phyloP scores from a whole-genome alignment of 2,329 filamentous ascomycete species.

The Beauveria pseudobassiana region DNA sequence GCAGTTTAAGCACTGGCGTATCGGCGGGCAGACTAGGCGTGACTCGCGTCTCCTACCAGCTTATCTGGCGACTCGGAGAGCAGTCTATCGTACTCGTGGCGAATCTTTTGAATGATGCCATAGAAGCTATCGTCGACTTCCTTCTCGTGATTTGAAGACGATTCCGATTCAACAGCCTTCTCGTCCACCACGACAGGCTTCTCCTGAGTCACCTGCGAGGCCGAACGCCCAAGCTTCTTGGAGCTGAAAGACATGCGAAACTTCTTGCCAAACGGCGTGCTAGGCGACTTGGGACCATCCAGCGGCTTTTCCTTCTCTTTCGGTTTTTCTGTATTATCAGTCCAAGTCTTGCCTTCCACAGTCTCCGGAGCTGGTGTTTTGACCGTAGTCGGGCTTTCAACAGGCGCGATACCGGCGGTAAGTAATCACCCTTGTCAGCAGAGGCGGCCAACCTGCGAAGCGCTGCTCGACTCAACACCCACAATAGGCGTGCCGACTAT shows the following conservation, averaged over 20 bases:
- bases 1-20: constrained; percentile 68
- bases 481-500: constrained; percentile 68
- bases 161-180: constrained; percentile 62
- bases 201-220: constrained; percentile 50
- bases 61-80: constrained; percentile 47
- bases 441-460: constrained; percentile 51
- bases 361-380: constrained; percentile 31
- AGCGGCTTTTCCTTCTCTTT: constrained; percentile 37
- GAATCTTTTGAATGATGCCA: constrained; percentile 66
- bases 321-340: constrained; percentile 42
- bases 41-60: constrained; percentile 54
- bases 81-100: constrained; percentile 64
- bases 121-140: constrained; percentile 68
- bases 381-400: constrained; percentile 31
- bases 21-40: constrained; percentile 64
- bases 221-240: constrained; percentile 73
- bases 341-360: constrained; percentile 41
- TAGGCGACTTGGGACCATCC: constrained; percentile 48
- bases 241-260: constrained; percentile 77
- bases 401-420: constrained; percentile 48
- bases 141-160: constrained; percentile 59
- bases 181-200: constrained; percentile 71
- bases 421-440: constrained; percentile 67
- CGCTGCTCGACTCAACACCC: constrained; percentile 33
- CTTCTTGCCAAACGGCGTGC: constrained; percentile 73